Evolutionary conservation across 345 rosid genomes (phyloP).

Genomic region (Brassica nigra): DNA sequence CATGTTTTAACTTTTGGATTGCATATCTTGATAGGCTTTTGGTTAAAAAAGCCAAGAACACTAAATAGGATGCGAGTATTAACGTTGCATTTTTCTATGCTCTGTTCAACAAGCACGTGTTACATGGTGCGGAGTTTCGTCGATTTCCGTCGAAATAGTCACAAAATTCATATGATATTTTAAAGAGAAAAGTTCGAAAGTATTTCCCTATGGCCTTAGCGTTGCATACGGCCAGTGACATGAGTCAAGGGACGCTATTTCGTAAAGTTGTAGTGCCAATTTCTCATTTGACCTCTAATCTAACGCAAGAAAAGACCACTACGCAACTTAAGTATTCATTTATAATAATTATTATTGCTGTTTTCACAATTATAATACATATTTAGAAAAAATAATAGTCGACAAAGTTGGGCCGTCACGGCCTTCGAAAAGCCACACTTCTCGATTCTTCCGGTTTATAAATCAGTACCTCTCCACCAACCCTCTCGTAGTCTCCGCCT

Average conservation of each 20-base stretch:
- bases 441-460: background rate
- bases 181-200: background rate
- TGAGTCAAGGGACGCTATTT: constrained; percentile 12
- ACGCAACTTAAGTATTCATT: background rate
- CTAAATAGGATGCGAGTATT: too few relatives aligned
- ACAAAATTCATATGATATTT: background rate
- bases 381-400: background rate
- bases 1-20: too few relatives aligned
- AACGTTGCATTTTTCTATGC: too few relatives aligned
- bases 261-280: constrained; percentile 1
- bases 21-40: too few relatives aligned
- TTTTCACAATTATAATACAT: background rate
- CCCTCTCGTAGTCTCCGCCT: constrained; percentile 18
- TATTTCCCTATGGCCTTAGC: background rate
- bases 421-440: background rate
- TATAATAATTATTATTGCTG: background rate
- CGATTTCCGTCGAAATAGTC: background rate
- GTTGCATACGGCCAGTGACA: constrained; percentile 19
- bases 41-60: too few relatives aligned
- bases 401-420: constrained; percentile 13
- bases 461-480: constrained; percentile 1
- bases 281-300: constrained; percentile 32
- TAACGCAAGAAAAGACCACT: constrained; percentile 16
- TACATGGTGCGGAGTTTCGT: background rate
- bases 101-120: background rate